phyloP scores from a whole-genome alignment of 352 stramenopile species.

The Pythium aphanidermatum region DNA sequence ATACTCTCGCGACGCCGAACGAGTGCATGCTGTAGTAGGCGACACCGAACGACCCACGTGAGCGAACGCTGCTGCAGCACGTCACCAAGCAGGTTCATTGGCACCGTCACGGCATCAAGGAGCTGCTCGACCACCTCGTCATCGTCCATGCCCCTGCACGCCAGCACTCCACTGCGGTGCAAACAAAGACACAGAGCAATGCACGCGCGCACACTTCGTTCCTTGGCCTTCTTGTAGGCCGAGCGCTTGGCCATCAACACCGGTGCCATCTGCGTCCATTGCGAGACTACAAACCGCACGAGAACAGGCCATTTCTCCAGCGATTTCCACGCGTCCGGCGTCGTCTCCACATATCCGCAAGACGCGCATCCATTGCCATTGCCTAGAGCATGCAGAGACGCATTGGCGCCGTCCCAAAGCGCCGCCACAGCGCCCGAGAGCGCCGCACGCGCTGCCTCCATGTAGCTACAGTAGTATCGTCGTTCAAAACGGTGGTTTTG shows the following conservation, averaged over 20 bases:
- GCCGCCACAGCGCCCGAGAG: constrained; percentile 29
- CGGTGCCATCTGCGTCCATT: too few species aligned
- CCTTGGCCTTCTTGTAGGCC: not conserved
- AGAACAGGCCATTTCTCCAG: too few species aligned
- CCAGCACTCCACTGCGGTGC: constrained; percentile 13
- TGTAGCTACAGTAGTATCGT: constrained; percentile 11
- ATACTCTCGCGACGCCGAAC: too few species aligned
- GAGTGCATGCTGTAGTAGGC: constrained; percentile 4
- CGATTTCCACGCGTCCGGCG: too few species aligned
- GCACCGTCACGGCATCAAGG: not conserved
- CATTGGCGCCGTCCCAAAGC: too few species aligned
- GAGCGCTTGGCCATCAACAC: too few species aligned
- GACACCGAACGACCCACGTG: constrained; percentile 2
- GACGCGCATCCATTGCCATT: not conserved
- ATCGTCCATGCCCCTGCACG: constrained; percentile 1
- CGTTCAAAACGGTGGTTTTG: constrained; percentile 6
- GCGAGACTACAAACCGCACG: too few species aligned
- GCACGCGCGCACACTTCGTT: not conserved
- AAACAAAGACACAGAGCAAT: constrained; percentile 12
- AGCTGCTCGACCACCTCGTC: constrained; percentile 6
- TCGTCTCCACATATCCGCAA: not conserved
- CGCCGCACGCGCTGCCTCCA: constrained; percentile 28
- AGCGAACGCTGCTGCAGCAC: constrained; percentile 6
- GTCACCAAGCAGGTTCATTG: constrained; percentile 4
- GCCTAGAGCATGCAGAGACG: constrained; percentile 28